phyloP scores from a whole-genome alignment of 1,284 basidiomycete genomes.

The Naganishia sp. region DNA sequence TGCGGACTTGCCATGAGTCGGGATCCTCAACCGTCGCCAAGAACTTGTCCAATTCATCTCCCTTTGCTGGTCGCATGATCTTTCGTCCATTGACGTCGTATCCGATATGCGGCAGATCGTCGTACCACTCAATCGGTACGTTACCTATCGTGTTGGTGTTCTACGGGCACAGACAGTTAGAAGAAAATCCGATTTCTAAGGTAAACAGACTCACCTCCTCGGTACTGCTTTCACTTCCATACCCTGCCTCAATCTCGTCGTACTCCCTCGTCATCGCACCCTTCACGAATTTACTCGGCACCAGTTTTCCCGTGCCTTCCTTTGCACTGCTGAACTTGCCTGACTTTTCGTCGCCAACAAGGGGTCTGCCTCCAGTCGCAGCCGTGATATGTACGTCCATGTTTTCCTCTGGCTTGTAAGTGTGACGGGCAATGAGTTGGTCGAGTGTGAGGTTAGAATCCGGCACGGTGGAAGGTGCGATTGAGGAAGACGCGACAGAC shows the following conservation, averaged over 20 bases:
- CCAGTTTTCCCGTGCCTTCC: slow-evolving; percentile 46
- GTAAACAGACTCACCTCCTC: slow-evolving; percentile 73
- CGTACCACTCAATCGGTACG: slow-evolving; percentile 98
- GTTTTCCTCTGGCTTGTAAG: slow-evolving; percentile 36
- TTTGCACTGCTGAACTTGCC: slow-evolving; percentile 50
- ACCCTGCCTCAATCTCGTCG: slow-evolving; percentile 91
- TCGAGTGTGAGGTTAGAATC: slow-evolving; percentile 30
- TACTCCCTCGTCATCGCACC: slow-evolving; percentile 87
- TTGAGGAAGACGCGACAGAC: slow-evolving; percentile 56
- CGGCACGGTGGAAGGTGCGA: slow-evolving; percentile 6
- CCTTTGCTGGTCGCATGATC: slow-evolving; percentile 88
- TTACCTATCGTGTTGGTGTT: slow-evolving; percentile 91
- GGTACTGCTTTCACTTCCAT: slow-evolving; percentile 94
- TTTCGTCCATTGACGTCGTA: slow-evolving; percentile 95
- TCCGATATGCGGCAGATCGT: slow-evolving; percentile 98
- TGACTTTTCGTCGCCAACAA: slow-evolving; percentile 42
- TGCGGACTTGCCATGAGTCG: slow-evolving; percentile 69
- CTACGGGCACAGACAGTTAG: slow-evolving; percentile 54
- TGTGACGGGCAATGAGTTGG: slow-evolving; percentile 30
- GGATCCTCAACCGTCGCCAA: slow-evolving; percentile 91
- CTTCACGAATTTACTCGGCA: slow-evolving; percentile 61
- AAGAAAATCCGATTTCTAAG: neutral
- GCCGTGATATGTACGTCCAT: slow-evolving; percentile 46
- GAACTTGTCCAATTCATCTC: slow-evolving; percentile 98
- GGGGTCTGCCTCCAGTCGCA: slow-evolving; percentile 28